Conservation (phyloP, 2,329 filamentous ascomycete genomes). For the Alternaria sp. region DNA sequence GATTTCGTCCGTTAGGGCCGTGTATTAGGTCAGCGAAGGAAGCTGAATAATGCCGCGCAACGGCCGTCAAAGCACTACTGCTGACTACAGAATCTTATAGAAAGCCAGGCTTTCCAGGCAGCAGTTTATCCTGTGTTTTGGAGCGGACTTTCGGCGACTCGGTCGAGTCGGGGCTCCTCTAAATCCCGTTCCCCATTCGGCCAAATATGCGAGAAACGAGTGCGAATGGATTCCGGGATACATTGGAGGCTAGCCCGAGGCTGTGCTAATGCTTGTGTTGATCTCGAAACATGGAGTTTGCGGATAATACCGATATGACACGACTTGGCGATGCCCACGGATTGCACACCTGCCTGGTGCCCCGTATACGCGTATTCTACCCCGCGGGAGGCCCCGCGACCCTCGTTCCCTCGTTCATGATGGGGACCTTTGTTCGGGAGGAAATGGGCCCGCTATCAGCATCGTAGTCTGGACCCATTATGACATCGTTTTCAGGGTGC, state of each 20-base stretch:
- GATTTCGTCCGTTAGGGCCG: conserved; percentile 21
- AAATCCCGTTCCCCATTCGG: conserved; percentile 12
- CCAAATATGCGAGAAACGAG: conserved; percentile 10
- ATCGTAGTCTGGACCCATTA: background rate
- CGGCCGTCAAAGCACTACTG: conserved; percentile 14
- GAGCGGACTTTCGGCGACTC: conserved; percentile 6
- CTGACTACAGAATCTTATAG: conserved; percentile 23
- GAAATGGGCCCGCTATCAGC: background rate
- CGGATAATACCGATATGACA: background rate
- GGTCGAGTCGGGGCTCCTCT: conserved; percentile 4
- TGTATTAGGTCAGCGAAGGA: conserved; percentile 23
- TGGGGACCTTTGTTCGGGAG: background rate
- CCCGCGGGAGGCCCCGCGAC: background rate
- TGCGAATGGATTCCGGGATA: conserved; percentile 2
- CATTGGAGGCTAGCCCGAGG: conserved; percentile 2
- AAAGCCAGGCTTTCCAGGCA: conserved; percentile 23
- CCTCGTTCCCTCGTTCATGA: background rate
- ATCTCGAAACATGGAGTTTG: conserved; percentile 4
- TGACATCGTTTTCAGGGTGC: conserved; percentile 7
- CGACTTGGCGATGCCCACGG: conserved; percentile 1
- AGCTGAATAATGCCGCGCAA: conserved; percentile 22
- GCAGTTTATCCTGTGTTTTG: conserved; percentile 2
- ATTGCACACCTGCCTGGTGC: background rate
- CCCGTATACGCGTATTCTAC: conserved; percentile 1
- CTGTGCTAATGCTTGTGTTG: conserved; percentile 6